Evolutionary conservation across 1,139 yeast species (phyloP), one percentile per base, ranked within the genome.

Genomic region (Yamadazyma epiphylla): DNA sequence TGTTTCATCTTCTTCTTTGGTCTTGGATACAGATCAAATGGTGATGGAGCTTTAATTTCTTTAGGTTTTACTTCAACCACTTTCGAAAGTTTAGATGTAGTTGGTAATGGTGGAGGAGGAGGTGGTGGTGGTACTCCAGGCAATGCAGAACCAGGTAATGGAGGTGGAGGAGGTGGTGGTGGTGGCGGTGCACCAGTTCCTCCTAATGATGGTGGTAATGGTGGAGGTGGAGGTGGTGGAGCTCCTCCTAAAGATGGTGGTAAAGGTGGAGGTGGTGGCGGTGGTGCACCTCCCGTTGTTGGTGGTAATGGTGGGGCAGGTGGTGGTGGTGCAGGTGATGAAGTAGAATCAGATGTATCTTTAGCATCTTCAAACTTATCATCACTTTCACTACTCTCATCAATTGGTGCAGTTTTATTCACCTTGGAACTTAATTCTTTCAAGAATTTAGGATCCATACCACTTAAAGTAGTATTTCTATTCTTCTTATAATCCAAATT

Each of bases 1-100:
- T 83, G 94, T 51, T 83, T 83, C 56, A 83, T 64, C 65, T 80
- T 82, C 59, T 73, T 77, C 62, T 80, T 80, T 15, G 94, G 89
- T 46, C 89, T 70, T 27, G 89, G 89, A 43, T 74, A 72, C 31
- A 64, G 64, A 30, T 77, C 85, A 45, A 76, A 76, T 29, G 77
- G 66, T 19, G 56, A 48, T 4, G 60, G 49, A 5, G 58, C 50
- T 6, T 51, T 43, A 4, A 49, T 46, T 20, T 36, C 45, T 25
- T 30, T 24, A 50, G 43, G 12, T 33, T 45, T 26, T 40, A 48
- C 17, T 21, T 35, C 37, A 3, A 24, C 15, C 3, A 32, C 22
- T 8, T 37, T 29, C 37, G 37, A 34, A 16, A 34, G 27, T 4
- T 29, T 25, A 9, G 33, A 30, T 10, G 20, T 17, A 10, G 7